Evolutionary conservation across 495 filamentous ascomycete genomes (phyloP), one percentile per base, ranked within the genome.

Genomic region (Hypoxylon fuscum): DNA sequence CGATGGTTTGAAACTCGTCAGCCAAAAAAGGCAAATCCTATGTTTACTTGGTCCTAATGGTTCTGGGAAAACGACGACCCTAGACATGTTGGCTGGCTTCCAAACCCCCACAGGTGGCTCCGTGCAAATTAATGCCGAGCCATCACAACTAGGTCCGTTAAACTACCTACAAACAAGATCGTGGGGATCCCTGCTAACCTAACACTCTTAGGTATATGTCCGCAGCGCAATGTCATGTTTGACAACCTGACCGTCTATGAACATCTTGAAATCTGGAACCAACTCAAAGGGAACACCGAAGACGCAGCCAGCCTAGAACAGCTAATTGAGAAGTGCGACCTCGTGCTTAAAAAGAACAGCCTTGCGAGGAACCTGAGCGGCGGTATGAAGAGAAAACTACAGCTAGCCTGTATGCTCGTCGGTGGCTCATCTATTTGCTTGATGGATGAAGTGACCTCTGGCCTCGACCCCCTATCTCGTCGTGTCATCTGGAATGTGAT

Each of bases 171-270:
- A n/a, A 12, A 44, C 1, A 12, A 4, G 12, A 27, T 10, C 1
- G 10, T 9, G 20, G 5, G 11, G 6, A n/a, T 11, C 9, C 23
- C 14, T 31, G 10, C 55, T 60, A 27, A 59, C 27, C 23, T 60
- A 27, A 59, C 27, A 17, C 49, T 18, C 10, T 31, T 89, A 41
- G 89, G 90, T 14, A 81, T 92, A 15, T 90, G 87, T 66, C 90
- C 90, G 0, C 87, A 90, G 64, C 86, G 87, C 69, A 93, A 93
- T 66, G 88, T 92, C 2, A 77, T 92, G 2, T 93, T 89, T 89
- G 84, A 87, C 47, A 76, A 83, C 17, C 65, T 93, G 11, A 91
- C 88, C 0, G 87, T 90, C 2, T 79, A 78, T 46, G 88, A 93
- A 64, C 90, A 92, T 66, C 83, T 90, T 18, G 60, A 67, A 3